Conservation (phyloP, 2,329 filamentous ascomycete genomes). For the Stenocarpella maydis region DNA sequence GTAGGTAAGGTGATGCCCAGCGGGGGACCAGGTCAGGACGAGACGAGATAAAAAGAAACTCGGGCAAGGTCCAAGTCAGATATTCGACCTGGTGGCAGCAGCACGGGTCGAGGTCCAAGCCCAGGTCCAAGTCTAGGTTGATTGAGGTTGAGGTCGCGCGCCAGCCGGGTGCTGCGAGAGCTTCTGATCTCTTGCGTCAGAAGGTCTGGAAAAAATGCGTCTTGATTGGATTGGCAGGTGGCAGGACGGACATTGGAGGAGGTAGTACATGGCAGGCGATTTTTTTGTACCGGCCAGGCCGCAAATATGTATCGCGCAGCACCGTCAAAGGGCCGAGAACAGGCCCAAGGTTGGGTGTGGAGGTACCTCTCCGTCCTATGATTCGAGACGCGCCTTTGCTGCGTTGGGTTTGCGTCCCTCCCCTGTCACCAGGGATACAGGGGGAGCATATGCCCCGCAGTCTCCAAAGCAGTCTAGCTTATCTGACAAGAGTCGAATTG, state of each 20-base stretch:
- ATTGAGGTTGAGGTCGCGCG: background rate
- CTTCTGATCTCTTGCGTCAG: constrained; percentile 35
- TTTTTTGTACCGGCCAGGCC: constrained; percentile 6
- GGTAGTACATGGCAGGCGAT: background rate
- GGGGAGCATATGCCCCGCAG: background rate
- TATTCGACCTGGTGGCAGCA: background rate
- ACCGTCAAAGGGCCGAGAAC: background rate
- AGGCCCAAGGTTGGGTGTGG: background rate
- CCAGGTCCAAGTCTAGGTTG: constrained; percentile 1
- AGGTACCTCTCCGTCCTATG: constrained; percentile 4
- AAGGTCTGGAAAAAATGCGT: constrained; percentile 32
- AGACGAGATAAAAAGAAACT: constrained; percentile 12
- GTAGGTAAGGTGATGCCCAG: background rate
- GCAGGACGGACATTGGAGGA: constrained; percentile 16
- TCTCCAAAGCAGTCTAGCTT: constrained; percentile 12
- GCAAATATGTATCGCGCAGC: constrained; percentile 5
- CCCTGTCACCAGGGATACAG: too few relatives aligned
- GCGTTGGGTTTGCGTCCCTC: too few relatives aligned
- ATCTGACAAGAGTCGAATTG: background rate
- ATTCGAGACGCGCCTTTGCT: background rate
- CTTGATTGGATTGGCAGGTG: constrained; percentile 29
- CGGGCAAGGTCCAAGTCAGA: background rate
- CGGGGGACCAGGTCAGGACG: background rate
- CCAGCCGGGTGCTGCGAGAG: constrained; percentile 27
- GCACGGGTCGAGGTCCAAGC: background rate